Conservation (phyloP, 352 stramenopile species). For the Vaucheria bursata region DNA sequence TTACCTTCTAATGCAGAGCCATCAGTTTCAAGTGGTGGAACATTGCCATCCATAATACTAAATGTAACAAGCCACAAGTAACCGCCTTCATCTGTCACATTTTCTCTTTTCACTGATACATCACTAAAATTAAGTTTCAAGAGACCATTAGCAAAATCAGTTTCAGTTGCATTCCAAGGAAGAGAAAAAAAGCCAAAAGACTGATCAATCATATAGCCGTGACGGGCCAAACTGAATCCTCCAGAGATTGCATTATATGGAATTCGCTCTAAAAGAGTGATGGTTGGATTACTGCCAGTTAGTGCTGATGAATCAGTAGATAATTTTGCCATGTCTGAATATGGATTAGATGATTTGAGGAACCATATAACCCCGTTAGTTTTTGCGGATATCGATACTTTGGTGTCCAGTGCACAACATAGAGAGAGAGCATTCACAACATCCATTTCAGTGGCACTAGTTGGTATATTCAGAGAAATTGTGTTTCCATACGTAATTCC, state of each 20-base stretch:
- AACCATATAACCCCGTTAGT: not conserved
- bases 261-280: not conserved
- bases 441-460: not conserved
- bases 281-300: not conserved
- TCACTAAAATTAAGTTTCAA: not conserved
- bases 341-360: not conserved
- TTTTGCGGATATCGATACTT: not conserved
- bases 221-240: not conserved
- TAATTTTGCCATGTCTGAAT: not conserved
- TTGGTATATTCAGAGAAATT: not conserved
- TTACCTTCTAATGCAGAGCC: not conserved
- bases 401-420: not conserved
- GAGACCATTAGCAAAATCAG: not conserved
- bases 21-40: not conserved
- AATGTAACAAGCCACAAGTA: not conserved
- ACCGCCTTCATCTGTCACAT: not conserved
- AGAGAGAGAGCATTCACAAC: not conserved
- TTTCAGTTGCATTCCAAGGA: not conserved
- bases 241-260: not conserved
- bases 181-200: not conserved
- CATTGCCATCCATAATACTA: not conserved
- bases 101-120: not conserved
- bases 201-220: not conserved
- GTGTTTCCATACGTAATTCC: not conserved
- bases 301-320: not conserved